Conservation (phyloP, 179 eudicot species). For the Patellifolia procumbens region DNA sequence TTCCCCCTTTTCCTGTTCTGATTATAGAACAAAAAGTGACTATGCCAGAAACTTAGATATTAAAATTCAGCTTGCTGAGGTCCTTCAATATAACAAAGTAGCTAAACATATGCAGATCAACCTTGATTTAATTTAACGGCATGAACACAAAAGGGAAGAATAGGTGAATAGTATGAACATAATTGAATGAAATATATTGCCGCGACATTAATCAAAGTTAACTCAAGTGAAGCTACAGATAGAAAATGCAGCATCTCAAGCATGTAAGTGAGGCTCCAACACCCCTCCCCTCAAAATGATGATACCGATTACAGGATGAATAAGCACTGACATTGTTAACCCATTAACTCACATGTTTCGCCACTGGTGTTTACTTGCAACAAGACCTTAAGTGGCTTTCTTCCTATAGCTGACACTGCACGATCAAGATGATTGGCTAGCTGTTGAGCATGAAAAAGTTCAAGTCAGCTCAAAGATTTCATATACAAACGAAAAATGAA, state of each 20-base stretch:
- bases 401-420: constrained; percentile 67
- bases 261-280: neutral
- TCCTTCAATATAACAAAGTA: neutral
- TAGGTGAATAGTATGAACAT: neutral
- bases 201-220: neutral
- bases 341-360: constrained; percentile 70
- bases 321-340: neutral
- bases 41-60: neutral
- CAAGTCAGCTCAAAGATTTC: constrained; percentile 18
- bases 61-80: neutral
- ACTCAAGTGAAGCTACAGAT: neutral
- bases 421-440: constrained; percentile 91
- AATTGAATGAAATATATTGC: neutral
- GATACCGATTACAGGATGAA: neutral
- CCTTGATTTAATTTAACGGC: neutral
- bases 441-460: constrained; percentile 32
- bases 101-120: too few species aligned
- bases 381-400: constrained; percentile 80
- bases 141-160: neutral
- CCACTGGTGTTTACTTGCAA: constrained; percentile 98
- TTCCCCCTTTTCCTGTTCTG: neutral
- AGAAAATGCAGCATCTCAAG: neutral
- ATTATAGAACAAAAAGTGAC: neutral
- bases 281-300: neutral
- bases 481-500: constrained; percentile 2